These are phyloP conservation scores for Leptographium radiaticola DNA, from an alignment of 2,329 filamentous ascomycete species.

Conservation along the genomic window DNA sequence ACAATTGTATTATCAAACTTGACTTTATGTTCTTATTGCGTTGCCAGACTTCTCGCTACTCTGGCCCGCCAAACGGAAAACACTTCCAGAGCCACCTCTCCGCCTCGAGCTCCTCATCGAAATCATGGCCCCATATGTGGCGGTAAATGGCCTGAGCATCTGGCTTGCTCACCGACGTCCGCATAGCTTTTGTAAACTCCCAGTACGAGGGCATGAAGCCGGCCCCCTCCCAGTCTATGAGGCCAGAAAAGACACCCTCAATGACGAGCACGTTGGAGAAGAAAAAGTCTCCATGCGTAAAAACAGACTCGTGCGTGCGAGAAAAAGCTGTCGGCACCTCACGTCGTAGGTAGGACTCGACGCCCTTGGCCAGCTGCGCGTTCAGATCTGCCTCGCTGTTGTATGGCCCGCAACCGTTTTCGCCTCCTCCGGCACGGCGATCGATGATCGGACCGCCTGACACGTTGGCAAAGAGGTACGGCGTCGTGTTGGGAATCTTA, in stretches of 20 bases:
- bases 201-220: neutral
- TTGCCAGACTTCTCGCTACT: neutral
- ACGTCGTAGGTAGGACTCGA: neutral
- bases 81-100: neutral
- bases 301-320: neutral
- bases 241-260: neutral
- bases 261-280: neutral
- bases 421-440: neutral
- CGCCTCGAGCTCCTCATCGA: neutral
- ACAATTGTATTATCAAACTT: too few species aligned
- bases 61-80: slow-evolving; percentile 1
- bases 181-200: neutral
- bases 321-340: neutral
- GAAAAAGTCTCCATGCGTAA: neutral
- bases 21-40: neutral
- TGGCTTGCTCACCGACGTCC: neutral
- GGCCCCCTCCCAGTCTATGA: neutral
- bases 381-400: neutral
- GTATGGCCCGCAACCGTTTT: neutral
- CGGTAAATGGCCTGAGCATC: neutral
- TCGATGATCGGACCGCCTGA: neutral
- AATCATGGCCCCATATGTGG: neutral
- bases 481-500: neutral
- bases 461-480: neutral
- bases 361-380: neutral